phyloP scores from a whole-genome alignment of 2,329 filamentous ascomycete genomes.

The Sporothrix pseudoabietina region DNA sequence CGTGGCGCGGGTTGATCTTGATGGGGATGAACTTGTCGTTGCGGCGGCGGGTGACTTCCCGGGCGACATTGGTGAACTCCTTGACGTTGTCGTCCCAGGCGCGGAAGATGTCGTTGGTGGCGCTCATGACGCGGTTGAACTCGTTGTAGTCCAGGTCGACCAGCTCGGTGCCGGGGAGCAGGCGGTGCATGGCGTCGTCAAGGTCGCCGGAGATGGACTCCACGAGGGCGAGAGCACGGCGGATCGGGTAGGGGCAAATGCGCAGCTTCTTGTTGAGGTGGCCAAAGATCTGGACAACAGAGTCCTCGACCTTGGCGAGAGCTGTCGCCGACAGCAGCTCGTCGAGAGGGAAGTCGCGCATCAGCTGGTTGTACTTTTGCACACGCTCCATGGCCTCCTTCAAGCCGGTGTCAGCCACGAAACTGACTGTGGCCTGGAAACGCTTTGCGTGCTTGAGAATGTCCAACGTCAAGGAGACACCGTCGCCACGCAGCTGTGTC shows the following conservation, averaged over 20 bases:
- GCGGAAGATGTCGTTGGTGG: constrained; percentile 81
- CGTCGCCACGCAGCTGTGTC: constrained; percentile 81
- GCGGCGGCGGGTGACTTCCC: constrained; percentile 87
- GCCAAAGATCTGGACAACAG: constrained; percentile 83
- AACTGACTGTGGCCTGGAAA: constrained; percentile 96
- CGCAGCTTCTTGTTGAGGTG: constrained; percentile 98
- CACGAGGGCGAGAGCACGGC: constrained; percentile 87
- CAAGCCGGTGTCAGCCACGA: constrained; percentile 90
- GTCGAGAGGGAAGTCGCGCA: constrained; percentile 96
- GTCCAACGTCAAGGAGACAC: constrained; percentile 87
- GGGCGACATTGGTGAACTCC: constrained; percentile 95
- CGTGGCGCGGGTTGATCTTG: constrained; percentile 87
- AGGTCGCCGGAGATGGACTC: constrained; percentile 95
- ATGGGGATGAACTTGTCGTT: constrained; percentile 99
- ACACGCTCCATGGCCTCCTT: constrained; percentile 96
- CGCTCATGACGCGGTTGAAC: constrained; percentile 82
- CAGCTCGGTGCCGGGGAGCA: constrained; percentile 82
- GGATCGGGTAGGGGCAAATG: constrained; percentile 93
- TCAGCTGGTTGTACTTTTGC: constrained; percentile 97
- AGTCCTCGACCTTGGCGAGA: constrained; percentile 83
- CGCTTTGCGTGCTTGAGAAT: constrained; percentile 96
- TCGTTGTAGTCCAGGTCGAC: constrained; percentile 92
- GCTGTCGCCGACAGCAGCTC: constrained; percentile 92
- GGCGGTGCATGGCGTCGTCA: constrained; percentile 78
- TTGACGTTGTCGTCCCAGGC: constrained; percentile 96